phyloP scores from a whole-genome alignment of 75 land plant species.

The Pinus taeda region DNA sequence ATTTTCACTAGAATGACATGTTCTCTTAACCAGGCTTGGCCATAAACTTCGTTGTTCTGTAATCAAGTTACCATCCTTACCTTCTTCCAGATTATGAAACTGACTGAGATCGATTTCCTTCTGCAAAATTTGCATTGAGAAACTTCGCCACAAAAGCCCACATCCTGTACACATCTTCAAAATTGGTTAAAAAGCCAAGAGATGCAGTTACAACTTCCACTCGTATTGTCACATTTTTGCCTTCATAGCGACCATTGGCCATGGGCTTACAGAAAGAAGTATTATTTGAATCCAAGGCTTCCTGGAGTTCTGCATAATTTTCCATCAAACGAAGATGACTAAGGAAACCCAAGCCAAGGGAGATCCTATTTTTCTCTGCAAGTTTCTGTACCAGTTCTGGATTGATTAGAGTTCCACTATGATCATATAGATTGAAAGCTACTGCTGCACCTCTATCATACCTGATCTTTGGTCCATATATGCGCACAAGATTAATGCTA shows the following conservation, averaged over 20 bases:
- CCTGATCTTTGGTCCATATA: conserved; percentile 91
- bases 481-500: conserved; percentile 54
- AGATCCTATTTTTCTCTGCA: conserved; percentile 77
- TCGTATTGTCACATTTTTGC: conserved; percentile 30
- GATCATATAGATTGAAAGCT: conserved; percentile 81
- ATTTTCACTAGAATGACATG: not conserved
- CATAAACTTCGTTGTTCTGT: not conserved
- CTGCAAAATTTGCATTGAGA: conserved; percentile 56
- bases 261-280: conserved; percentile 38
- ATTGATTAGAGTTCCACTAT: conserved; percentile 39
- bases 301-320: conserved; percentile 26
- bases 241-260: conserved; percentile 37
- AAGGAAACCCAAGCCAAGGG: conserved; percentile 80
- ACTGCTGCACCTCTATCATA: conserved; percentile 93
- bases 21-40: not conserved
- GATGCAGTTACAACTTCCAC: conserved; percentile 80
- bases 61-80: not conserved
- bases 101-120: conserved; percentile 23
- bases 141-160: conserved; percentile 89
- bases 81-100: not conserved
- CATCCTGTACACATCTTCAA: conserved; percentile 82
- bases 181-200: conserved; percentile 79
- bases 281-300: conserved; percentile 24
- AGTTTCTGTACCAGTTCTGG: conserved; percentile 74
- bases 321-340: conserved; percentile 60